Evolutionary conservation across 495 filamentous ascomycete genomes (phyloP).

Genomic region (Trichoderma gamsii): DNA sequence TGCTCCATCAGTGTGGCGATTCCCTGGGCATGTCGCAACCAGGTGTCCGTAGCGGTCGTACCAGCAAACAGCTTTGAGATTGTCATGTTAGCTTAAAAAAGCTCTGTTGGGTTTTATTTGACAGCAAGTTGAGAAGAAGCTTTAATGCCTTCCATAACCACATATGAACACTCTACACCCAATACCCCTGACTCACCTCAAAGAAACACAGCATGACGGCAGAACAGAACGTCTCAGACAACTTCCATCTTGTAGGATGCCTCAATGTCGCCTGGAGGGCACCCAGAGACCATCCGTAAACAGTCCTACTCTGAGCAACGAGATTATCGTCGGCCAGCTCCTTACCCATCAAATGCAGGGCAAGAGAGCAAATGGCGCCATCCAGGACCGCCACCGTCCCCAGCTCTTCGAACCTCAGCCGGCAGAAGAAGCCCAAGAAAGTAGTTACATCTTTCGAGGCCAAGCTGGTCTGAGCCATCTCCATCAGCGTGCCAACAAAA

Average conservation of each 20-base stretch:
- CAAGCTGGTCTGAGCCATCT: constrained; percentile 13
- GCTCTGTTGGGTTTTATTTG: background rate
- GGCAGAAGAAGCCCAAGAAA: constrained; percentile 19
- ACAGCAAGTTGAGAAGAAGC: background rate
- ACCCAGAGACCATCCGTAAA: constrained; percentile 21
- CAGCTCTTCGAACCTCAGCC: constrained; percentile 16
- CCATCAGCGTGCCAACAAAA: constrained; percentile 20
- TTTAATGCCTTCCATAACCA: background rate
- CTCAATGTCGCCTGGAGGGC: constrained; percentile 20
- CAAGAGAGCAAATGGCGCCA: constrained; percentile 20
- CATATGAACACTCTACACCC: background rate
- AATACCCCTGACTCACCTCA: constrained; percentile 12
- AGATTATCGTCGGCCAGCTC: constrained; percentile 14
- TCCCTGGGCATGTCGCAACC: constrained; percentile 22
- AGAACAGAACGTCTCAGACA: constrained; percentile 21
- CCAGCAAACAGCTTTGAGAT: constrained; percentile 20
- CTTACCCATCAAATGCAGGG: constrained; percentile 20
- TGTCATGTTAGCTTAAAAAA: background rate
- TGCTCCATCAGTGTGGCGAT: constrained; percentile 20
- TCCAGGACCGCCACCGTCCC: constrained; percentile 19
- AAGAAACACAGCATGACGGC: constrained; percentile 21
- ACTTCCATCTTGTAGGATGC: constrained; percentile 21
- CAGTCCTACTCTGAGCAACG: constrained; percentile 17
- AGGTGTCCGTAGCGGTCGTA: constrained; percentile 18
- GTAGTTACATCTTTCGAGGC: constrained; percentile 15